Evolutionary conservation across 352 stramenopile species (phyloP), one percentile per base, ranked within the genome.

Genomic region (Pythium folliculosum): DNA sequence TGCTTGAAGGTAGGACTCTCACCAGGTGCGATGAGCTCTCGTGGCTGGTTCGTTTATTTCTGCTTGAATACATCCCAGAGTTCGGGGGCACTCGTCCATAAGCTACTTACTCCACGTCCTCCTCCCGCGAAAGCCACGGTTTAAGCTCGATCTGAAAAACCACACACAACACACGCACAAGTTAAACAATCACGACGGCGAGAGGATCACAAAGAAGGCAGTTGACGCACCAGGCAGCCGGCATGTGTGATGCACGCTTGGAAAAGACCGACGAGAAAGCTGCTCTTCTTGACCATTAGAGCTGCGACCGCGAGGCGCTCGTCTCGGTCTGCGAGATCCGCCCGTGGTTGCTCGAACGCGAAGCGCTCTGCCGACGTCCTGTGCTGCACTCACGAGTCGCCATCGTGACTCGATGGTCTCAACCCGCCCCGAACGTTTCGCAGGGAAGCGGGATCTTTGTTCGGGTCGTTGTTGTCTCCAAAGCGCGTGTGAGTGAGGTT

Each of bases 221-320:
- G 22, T 40, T 22, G 23, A 57, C 66, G 32, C 64, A 72, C 66
- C 54, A 48, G 66, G 22, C 44, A 22, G 4, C 66, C 66, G 37
- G 60, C 60, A 19, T 61, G 25, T 2, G 52, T 57, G 59, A 72
- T 48, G n/a, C 66, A 72, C n/a, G 43, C 17, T 12, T 65, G 38
- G 16, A 72, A 22, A 35, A 72, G 66, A 17, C 68, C 60, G 5
- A 64, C 10, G 23, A 72, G 47, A 23, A 68, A 68, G 30, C 22
- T 23, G 17, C 68, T 65, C 60, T 72, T 72, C 40, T 64, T 67
- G 38, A 66, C 35, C 44, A 63, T 32, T 14, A 72, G 16, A 13
- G 54, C 48, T 2, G 60, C 60, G 44, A 48, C 68, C 17, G 35
- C 37, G 22, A 72, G 44, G 6, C 54, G 30, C 40, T 72, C 51